Evolutionary conservation across 441 rosid species (phyloP).

Genomic region (Populus hybrid): DNA sequence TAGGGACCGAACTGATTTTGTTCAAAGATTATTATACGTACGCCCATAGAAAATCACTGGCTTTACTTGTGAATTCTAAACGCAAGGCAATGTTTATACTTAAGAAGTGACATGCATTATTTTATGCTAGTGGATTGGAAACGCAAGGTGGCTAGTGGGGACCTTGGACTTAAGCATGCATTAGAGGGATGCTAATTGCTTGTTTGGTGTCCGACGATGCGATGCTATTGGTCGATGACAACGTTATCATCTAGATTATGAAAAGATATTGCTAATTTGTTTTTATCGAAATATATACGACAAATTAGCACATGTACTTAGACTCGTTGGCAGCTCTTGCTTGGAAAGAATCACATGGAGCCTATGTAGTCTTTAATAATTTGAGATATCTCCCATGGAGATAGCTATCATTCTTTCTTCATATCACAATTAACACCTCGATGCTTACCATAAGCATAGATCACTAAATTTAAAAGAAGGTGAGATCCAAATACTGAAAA

Average conservation of each 20-base stretch:
- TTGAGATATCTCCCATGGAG: slow-evolving; percentile 28
- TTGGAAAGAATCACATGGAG: slow-evolving; percentile 39
- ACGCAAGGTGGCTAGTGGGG: slow-evolving; percentile 32
- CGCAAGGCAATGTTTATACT: background rate
- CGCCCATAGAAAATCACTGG: background rate
- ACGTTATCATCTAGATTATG: slow-evolving; percentile 44
- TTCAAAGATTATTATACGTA: background rate
- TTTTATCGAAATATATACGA: slow-evolving; percentile 25
- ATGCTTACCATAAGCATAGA: background rate
- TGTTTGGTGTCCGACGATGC: slow-evolving; percentile 29
- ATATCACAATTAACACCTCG: background rate
- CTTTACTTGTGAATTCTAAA: background rate
- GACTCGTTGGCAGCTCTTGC: slow-evolving; percentile 19
- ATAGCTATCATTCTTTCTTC: background rate
- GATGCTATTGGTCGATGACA: slow-evolving; percentile 26
- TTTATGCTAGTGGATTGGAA: slow-evolving; percentile 29
- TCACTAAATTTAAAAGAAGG: background rate
- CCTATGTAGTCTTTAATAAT: slow-evolving; percentile 38
- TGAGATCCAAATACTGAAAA: background rate
- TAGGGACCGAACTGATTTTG: background rate
- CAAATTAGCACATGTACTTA: slow-evolving; percentile 40
- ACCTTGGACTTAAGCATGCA: slow-evolving; percentile 48
- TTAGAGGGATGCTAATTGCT: slow-evolving; percentile 33
- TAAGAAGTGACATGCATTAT: slow-evolving; percentile 6
- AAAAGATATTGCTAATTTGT: slow-evolving; percentile 26